A percentile compares a stretch with the other conserved stretches of the same genome.
Conservation (phyloP, 495 filamentous ascomycete species). For the Aspergillus avenaceus region DNA sequence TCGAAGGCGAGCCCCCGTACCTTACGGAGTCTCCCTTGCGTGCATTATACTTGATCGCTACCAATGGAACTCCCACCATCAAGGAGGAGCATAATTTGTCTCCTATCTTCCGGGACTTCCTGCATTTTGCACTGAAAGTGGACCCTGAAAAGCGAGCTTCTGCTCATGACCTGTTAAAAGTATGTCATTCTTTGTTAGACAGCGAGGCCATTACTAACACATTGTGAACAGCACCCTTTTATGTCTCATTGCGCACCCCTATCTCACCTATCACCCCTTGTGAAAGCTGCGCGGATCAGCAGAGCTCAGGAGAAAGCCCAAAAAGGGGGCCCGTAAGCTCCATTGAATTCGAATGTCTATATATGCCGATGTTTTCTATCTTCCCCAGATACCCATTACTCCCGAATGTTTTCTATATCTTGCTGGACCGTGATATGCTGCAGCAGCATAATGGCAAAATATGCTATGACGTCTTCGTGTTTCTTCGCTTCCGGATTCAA, state of each 20-base stretch:
- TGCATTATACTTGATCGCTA: constrained; percentile 93
- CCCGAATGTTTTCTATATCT: constrained; percentile 25
- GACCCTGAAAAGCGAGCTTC: constrained; percentile 95
- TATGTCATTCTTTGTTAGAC: constrained; percentile 39
- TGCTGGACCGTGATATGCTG: constrained; percentile 30
- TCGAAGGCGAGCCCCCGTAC: constrained; percentile 97
- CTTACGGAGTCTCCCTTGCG: constrained; percentile 91
- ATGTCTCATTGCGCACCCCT: constrained; percentile 73
- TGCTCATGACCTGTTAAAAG: constrained; percentile 85
- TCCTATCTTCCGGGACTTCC: constrained; percentile 79
- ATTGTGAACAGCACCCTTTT: constrained; percentile 72
- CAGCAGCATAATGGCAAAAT: constrained; percentile 18
- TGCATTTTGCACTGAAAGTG: constrained; percentile 87
- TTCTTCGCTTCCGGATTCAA: constrained; percentile 11
- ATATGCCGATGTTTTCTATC: constrained; percentile 28
- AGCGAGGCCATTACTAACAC: constrained; percentile 20
- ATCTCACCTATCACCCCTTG: constrained; percentile 73
- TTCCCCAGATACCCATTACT: constrained; percentile 43
- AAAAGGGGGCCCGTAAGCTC: constrained; percentile 45
- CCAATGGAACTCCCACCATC: constrained; percentile 91
- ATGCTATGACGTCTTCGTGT: constrained; percentile 4
- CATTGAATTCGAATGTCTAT: constrained; percentile 16
- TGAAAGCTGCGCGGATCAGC: constrained; percentile 77
- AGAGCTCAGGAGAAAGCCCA: constrained; percentile 79
- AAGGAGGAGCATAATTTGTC: constrained; percentile 87